These are phyloP conservation scores for Dryadomyces quercivorus DNA, from an alignment of 2,329 filamentous ascomycete genomes.

Conservation along the genomic window DNA sequence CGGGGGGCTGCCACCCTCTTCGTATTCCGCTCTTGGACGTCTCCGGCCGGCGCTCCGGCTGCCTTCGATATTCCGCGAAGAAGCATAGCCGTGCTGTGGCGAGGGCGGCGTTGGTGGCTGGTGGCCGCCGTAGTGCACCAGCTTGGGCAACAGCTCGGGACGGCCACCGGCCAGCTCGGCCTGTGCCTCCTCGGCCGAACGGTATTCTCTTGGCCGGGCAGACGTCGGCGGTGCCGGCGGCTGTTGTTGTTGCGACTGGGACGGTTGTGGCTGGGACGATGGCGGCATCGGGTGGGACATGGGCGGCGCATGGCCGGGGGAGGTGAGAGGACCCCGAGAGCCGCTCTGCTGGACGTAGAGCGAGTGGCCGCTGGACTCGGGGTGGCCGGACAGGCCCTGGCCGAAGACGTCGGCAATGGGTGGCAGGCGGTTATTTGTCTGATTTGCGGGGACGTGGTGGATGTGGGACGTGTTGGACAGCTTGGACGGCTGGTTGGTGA, in stretches of 20 bases:
- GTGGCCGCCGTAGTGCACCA: constrained; percentile 90
- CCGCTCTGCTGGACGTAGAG: constrained; percentile 52
- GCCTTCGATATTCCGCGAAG: constrained; percentile 28
- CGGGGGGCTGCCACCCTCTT: constrained; percentile 80
- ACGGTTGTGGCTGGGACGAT: background rate
- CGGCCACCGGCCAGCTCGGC: constrained; percentile 83
- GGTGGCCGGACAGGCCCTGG: constrained; percentile 55
- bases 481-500: constrained; percentile 70
- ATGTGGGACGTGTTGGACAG: constrained; percentile 79
- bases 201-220: constrained; percentile 69
- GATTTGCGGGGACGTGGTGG: constrained; percentile 75
- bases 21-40: constrained; percentile 79
- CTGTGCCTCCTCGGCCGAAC: constrained; percentile 91
- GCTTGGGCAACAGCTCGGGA: constrained; percentile 79
- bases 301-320: constrained; percentile 59
- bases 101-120: constrained; percentile 89
- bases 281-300: constrained; percentile 16
- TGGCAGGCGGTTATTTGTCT: constrained; percentile 84
- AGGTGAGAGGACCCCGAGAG: constrained; percentile 58
- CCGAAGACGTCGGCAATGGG: constrained; percentile 93
- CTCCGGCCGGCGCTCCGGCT: constrained; percentile 54
- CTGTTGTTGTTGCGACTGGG: constrained; percentile 12
- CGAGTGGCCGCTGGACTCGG: constrained; percentile 37
- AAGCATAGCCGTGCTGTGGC: constrained; percentile 42
- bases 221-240: constrained; percentile 37